Conservation (phyloP, 352 stramenopile genomes). For the Phytopythium montanum region DNA sequence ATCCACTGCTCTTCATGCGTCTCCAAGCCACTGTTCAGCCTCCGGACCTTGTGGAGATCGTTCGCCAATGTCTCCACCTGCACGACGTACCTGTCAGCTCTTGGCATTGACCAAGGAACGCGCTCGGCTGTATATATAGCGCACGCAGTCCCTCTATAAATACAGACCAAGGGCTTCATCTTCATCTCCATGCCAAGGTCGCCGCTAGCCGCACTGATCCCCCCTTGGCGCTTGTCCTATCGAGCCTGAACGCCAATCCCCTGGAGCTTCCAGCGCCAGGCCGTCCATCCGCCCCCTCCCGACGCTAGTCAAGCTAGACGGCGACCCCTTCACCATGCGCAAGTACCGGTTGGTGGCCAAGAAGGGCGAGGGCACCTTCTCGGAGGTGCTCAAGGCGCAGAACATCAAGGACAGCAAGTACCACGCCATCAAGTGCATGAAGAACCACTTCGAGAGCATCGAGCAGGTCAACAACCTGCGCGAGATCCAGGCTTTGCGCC, state of each 20-base stretch:
- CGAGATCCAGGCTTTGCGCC: slow-evolving; percentile 93
- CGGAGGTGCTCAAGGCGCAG: slow-evolving; percentile 90
- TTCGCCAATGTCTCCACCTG: not conserved
- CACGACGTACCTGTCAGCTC: not conserved
- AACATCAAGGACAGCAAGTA: slow-evolving; percentile 94
- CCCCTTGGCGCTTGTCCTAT: not conserved
- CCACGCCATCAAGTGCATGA: slow-evolving; percentile 98
- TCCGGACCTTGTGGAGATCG: not conserved
- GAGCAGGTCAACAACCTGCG: slow-evolving; percentile 96
- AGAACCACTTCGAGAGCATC: slow-evolving; percentile 95
- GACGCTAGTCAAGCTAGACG: too few species aligned
- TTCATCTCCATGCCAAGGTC: not conserved
- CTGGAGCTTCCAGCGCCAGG: not conserved
- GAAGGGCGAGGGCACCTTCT: slow-evolving; percentile 96
- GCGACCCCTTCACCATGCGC: slow-evolving; percentile 43
- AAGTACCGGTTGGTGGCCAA: slow-evolving; percentile 95
- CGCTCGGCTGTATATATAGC: not conserved
- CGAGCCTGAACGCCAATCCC: not conserved
- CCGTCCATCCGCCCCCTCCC: not conserved
- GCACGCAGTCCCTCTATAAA: not conserved
- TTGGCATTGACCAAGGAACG: not conserved
- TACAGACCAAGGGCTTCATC: not conserved
- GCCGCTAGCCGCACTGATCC: not conserved
- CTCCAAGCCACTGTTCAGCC: not conserved
- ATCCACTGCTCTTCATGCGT: not conserved